Evolutionary conservation across 2,329 filamentous ascomycete genomes (phyloP).

Genomic region (Ophiognomonia clavigignenti-juglandacearum): DNA sequence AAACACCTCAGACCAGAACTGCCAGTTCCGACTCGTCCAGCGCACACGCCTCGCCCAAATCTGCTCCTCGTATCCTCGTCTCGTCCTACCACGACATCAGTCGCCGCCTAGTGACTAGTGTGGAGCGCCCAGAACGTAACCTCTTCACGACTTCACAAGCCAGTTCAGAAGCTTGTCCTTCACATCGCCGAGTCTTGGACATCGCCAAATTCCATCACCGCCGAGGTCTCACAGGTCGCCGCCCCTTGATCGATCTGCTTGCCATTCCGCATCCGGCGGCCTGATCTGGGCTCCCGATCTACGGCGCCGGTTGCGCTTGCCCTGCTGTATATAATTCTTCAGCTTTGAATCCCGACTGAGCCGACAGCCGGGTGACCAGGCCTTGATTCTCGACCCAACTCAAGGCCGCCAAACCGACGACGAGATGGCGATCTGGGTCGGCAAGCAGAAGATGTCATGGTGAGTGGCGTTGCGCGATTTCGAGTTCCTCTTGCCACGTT

Average conservation of each 20-base stretch:
- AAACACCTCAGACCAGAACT: constrained; percentile 7
- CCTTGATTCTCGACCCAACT: too few relatives aligned
- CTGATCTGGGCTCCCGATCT: not conserved
- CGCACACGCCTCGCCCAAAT: not conserved
- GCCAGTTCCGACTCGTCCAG: not conserved
- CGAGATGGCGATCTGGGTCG: constrained; percentile 17
- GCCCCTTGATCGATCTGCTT: too few relatives aligned
- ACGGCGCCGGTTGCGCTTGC: not conserved
- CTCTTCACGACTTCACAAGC: not conserved
- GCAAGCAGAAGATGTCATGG: constrained; percentile 18
- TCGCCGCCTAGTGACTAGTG: too few relatives aligned
- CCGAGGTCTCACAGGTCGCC: too few relatives aligned
- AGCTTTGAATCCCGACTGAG: not conserved
- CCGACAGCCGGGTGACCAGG: too few relatives aligned
- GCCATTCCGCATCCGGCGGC: not conserved
- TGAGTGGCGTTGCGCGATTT: too few relatives aligned
- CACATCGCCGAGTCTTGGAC: not conserved
- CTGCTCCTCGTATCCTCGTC: not conserved
- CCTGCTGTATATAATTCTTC: too few relatives aligned
- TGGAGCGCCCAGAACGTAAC: too few relatives aligned
- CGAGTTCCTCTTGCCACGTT: too few relatives aligned
- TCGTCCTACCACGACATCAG: not conserved
- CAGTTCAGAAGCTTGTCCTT: not conserved
- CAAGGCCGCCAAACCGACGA: too few relatives aligned
- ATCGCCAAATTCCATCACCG: not conserved